Evolutionary conservation across 2,329 filamentous ascomycete species (phyloP), one percentile per base, ranked within the genome.

Genomic region (Grosmannia huntii): DNA sequence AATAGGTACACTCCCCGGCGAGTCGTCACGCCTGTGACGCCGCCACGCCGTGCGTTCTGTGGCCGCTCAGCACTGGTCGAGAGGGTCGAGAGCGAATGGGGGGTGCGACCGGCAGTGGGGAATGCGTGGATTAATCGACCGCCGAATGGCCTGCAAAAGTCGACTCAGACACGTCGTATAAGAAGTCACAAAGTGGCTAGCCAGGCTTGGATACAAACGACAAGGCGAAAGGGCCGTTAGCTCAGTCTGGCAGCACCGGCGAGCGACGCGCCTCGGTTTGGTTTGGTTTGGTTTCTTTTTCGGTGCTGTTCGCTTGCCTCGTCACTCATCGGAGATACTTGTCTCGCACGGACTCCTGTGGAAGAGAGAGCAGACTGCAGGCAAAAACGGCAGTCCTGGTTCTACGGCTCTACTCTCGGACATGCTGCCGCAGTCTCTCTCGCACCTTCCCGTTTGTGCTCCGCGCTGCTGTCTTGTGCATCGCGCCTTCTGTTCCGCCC

Each of bases 1-100:
- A 41, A 41, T 54, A 54, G 52, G 36, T 36, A 54, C 52, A 54
- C 52, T 54, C 52, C 52, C 52, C 41, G 12, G 52, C 33, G n/a
- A 44, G 36, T 19, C 11, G 33, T 28, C 33, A 44, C 36, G 36
- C 52, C 19, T 41, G 31, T 27, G 12, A 41, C 21, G 51, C 33
- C 51, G 51, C 27, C 51, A 53, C 51, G 51, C 51, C 33, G 51
- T 44, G 52, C 33, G 19, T 53, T 21, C 31, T 53, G 50, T 53
- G 50, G 50, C 28, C 28, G 27, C 49, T 51, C 25, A 19, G 49
- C 28, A 27, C 50, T 52, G 27, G 27, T 19, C 19, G 50, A 28
- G 27, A 27, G 27, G 27, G 16, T 12, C 23, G 50, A 31, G 50
- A 33, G 28, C 50, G 50, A 52, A 52, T 33, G 50, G 46, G 46